A percentile compares a stretch with the other conserved stretches of the same genome.
phyloP scores from a whole-genome alignment of 192 early-diverging fungal genomes.

The Helicostylum pulchrum region DNA sequence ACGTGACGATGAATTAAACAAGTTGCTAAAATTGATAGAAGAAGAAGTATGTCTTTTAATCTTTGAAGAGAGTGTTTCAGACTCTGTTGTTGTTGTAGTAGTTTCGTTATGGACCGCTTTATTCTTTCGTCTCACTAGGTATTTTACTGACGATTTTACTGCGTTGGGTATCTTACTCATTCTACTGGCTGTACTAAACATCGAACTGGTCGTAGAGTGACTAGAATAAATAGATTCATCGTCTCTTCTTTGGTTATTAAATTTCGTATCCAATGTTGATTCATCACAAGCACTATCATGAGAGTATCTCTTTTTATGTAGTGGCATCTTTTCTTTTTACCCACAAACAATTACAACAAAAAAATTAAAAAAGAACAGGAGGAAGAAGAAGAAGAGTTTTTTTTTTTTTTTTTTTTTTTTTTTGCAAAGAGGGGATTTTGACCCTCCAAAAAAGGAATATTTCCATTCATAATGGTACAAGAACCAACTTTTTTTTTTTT shows the following conservation, averaged over 20 bases:
- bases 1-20: background rate
- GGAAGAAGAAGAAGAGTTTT: slow-evolving; percentile 6
- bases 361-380: background rate
- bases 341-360: slow-evolving; percentile 8
- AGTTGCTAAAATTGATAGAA: background rate
- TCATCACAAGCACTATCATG: slow-evolving; percentile 1
- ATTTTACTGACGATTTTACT: slow-evolving; percentile 32
- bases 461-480: slow-evolving; percentile 12
- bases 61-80: background rate
- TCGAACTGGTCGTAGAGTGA: slow-evolving; percentile 28
- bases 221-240: slow-evolving; percentile 35
- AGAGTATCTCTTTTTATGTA: slow-evolving; percentile 6
- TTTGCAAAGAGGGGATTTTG: background rate
- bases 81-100: background rate
- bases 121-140: slow-evolving; percentile 15
- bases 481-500: no score
- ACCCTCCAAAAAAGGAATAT: slow-evolving; percentile 13
- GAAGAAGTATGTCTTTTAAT: background rate
- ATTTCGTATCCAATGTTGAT: background rate
- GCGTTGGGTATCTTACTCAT: slow-evolving; percentile 28
- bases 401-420: background rate
- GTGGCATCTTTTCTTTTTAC: background rate
- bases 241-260: background rate
- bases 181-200: slow-evolving; percentile 33
- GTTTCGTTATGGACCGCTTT: background rate